Base-by-base conservation (phyloP, 129 eudicot species). In the Centrapalus pauciflorus region DNA sequence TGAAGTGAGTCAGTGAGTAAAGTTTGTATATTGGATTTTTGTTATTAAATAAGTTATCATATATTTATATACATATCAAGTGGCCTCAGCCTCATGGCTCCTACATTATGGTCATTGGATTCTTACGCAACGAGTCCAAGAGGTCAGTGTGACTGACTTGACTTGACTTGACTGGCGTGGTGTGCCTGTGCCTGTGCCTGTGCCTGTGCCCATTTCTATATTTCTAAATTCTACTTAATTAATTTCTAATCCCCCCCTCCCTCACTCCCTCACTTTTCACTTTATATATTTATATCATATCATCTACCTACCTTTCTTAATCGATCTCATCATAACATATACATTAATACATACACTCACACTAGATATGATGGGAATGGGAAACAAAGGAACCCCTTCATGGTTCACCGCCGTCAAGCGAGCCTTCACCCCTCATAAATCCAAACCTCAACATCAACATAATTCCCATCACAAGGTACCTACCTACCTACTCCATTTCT, bases 321-420 rank as follows among this genome's bases (percentile, higher is more conserved):
- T 54, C 20, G 2, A 17, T 25, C 24, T 24, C 0, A 13, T 4
- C 0, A 2, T 3, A 4, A 38, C 20, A 74, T 48, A 23, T 48
- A 14, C 54, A 48, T 48, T n/a, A n/a, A n/a, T n/a, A n/a, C n/a
- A n/a, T n/a, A n/a, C n/a, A n/a, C n/a, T n/a, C n/a, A n/a, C n/a
- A n/a, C n/a, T n/a, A n/a, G n/a, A n/a, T n/a, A n/a, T n/a, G n/a
- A n/a, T n/a, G n/a, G n/a, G n/a, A n/a, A n/a, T 88, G 95, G 98
- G 88, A 20, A 91, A 83, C 69, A 81, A 71, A 51, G 82, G 81
- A 67, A 69, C 76, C 38, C 75, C 38, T 49, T 87, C 95, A 9
- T 92, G 98, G 98, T 52, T 92, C 28, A 82, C 89, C 1, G 89
- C 84, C 10, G 87, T 92, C 17, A 92, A 85, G 61, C 76, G 80